phyloP scores from a whole-genome alignment of 225 moss, liverwort and hornwort species.

The Polytrichum commune region DNA sequence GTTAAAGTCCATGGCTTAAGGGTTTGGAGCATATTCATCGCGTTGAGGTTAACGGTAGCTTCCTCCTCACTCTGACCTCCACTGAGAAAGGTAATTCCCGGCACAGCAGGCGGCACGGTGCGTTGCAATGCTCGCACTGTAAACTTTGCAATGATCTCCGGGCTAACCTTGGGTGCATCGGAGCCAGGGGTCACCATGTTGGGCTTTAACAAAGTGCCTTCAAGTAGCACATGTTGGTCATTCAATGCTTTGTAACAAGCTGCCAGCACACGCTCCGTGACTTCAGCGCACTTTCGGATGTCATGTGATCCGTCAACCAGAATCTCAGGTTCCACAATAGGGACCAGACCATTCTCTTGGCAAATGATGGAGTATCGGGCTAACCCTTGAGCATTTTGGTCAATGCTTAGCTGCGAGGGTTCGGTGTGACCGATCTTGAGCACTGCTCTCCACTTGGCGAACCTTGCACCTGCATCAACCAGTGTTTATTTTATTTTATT shows the following conservation, averaged over 20 bases:
- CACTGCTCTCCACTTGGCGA: conserved; percentile 56
- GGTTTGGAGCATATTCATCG: conserved; percentile 54
- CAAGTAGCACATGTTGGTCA: conserved; percentile 50
- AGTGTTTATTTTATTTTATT: too few species aligned
- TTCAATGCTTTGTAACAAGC: conserved; percentile 59
- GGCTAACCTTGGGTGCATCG: conserved; percentile 52
- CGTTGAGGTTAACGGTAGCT: conserved; percentile 49
- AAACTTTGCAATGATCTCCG: conserved; percentile 60
- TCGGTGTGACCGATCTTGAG: conserved; percentile 55
- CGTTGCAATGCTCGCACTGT: conserved; percentile 54
- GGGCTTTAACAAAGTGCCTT: conserved; percentile 51
- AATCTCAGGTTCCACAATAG: conserved; percentile 50
- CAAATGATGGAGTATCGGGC: conserved; percentile 53
- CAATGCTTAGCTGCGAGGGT: conserved; percentile 47
- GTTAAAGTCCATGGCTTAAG: conserved; percentile 57
- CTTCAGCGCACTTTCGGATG: conserved; percentile 59
- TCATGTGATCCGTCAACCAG: conserved; percentile 48
- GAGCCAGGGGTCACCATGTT: conserved; percentile 61
- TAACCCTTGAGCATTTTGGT: conserved; percentile 51
- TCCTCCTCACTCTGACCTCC: conserved; percentile 59
- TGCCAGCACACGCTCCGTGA: conserved; percentile 50
- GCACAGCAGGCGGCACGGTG: conserved; percentile 52
- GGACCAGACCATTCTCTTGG: conserved; percentile 51
- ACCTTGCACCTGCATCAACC: conserved; percentile 42
- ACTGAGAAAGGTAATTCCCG: conserved; percentile 43